Evolutionary conservation across 805 yeast genomes (phyloP), one percentile per base, ranked within the genome.

Genomic region (Pichia rugopelliculosa): DNA sequence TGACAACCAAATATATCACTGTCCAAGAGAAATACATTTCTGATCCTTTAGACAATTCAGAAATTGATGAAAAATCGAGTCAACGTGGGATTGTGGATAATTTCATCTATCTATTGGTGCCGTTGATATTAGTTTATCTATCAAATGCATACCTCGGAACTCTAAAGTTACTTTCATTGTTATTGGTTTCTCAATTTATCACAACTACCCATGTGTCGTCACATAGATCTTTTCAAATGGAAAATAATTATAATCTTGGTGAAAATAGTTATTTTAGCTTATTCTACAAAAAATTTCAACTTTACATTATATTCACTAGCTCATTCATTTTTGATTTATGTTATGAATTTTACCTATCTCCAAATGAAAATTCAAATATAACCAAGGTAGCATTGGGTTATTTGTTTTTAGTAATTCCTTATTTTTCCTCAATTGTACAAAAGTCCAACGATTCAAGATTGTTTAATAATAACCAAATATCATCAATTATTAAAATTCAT

Each of bases 141-240:
- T 57, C 60, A 1, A 52, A 50, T 41, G 50, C 50, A 12, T 44
- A 63, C 5, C 41, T 66, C 18, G 55, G 60, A 13, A 65, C 66
- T n/a, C 41, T 59, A 27, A 52, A 66, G 38, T 36, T 59, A 38
- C 42, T 60, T 36, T 56, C 61, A 43, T 47, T 66, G 25, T 23
- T 64, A 3, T 34, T 59, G 17, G 44, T 62, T 25, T 50, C 51
- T 7, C 42, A 59, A 26, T 40, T 64, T 18, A 18, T 36, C 37
- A 36, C 21, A 18, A 22, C 37, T 18, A 36, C 37, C 6, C 13
- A 36, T 10, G 18, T 18, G 11, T 44, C 47, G 13, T 45, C 47
- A 11, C 53, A 52, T 36, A 38, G 55, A 4, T 52, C 62, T 11
- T 49, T 50, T 23, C 46, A 58, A 37, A 40, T 56, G 33, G 55